A percentile compares a stretch with the other conserved stretches of the same genome.
These are phyloP conservation scores for Myriangium duriaei DNA, from an alignment of 2,329 filamentous ascomycete species.

Conservation along the genomic window DNA sequence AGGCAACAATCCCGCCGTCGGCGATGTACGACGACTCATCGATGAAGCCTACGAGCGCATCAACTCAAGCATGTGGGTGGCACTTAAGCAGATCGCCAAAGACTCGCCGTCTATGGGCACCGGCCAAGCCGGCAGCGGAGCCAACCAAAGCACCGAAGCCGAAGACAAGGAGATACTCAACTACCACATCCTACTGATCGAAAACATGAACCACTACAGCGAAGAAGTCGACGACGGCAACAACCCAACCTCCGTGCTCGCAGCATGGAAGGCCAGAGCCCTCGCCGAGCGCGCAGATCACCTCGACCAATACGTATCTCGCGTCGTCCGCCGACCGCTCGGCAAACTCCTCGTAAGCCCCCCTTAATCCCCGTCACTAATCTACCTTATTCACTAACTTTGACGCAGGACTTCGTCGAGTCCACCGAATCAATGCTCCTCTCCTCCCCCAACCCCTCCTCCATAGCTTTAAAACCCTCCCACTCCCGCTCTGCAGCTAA, in stretches of 20 bases:
- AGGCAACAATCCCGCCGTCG: constrained; percentile 38
- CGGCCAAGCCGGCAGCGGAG: constrained; percentile 36
- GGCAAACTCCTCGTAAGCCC: constrained; percentile 64
- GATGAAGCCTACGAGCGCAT: constrained; percentile 82
- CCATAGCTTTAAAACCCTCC: constrained; percentile 66
- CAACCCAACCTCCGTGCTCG: constrained; percentile 59
- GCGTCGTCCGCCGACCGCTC: constrained; percentile 77
- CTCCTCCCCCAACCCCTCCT: constrained; percentile 31
- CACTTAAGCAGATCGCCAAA: constrained; percentile 84
- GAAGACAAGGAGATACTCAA: constrained; percentile 97
- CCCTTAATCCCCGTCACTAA: neutral
- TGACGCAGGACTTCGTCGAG: constrained; percentile 62
- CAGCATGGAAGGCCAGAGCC: constrained; percentile 72
- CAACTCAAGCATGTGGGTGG: constrained; percentile 93
- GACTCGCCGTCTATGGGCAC: constrained; percentile 45
- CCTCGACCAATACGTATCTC: constrained; percentile 72
- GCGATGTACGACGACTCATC: constrained; percentile 60
- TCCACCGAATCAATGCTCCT: constrained; percentile 61
- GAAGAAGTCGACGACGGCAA: constrained; percentile 65
- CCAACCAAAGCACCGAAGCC: constrained; percentile 40
- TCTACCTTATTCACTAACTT: neutral
- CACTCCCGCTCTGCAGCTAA: constrained; percentile 75
- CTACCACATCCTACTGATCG: constrained; percentile 92
- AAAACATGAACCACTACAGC: constrained; percentile 97
- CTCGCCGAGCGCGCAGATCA: constrained; percentile 72